Base-by-base conservation (phyloP, 352 stramenopile genomes). In the Elongisporangium undulatum region DNA sequence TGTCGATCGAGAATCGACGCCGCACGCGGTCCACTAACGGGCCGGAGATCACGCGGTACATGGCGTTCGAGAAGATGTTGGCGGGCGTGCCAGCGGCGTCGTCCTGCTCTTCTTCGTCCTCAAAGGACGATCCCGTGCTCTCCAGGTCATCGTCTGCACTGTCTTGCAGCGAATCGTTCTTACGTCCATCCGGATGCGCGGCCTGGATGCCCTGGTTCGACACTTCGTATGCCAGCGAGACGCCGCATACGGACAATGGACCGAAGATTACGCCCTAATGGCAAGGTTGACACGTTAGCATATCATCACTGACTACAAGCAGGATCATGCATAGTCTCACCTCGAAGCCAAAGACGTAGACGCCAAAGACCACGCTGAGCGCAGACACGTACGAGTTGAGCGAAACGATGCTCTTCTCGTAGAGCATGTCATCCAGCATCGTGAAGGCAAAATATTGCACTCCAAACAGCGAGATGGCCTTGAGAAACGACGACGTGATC, bases 301-400 rank as follows among this genome's bases (percentile, higher is more conserved):
- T 5, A 15, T 15, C 8, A 13, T 53, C 10, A 20, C 49, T 53
- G 6, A 12, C 49, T n/a, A 41, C 29, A 9, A 41, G 29, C 29
- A 3, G 21, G 19, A 39, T 19, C 16, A 17, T 15, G 50, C 21
- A 20, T 39, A 41, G 3, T 38, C 71, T 15, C 54, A 91, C 82
- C 77, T 95, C 86, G 64, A 94, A 85, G 16, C 86, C 86, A 61
- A 95, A 95, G 4, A 94, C 86, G 49, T 94, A 95, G 8, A 93
- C 82, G 1, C 86, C 86, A 50, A 95, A 93, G 4, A 94, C 86
- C 5, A 92, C 84, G 63, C 86, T 95, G 20, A 95, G 67, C 22
- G 84, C 86, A 0, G 86, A 94, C 5, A 95, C 84, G 52, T 95
- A 95, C 53, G 86, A 83, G 58, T 95, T 95, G 19, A 95, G 63